These are phyloP conservation scores for Claviceps sp. DNA, from an alignment of 2,329 filamentous ascomycete species.

Conservation along the genomic window DNA sequence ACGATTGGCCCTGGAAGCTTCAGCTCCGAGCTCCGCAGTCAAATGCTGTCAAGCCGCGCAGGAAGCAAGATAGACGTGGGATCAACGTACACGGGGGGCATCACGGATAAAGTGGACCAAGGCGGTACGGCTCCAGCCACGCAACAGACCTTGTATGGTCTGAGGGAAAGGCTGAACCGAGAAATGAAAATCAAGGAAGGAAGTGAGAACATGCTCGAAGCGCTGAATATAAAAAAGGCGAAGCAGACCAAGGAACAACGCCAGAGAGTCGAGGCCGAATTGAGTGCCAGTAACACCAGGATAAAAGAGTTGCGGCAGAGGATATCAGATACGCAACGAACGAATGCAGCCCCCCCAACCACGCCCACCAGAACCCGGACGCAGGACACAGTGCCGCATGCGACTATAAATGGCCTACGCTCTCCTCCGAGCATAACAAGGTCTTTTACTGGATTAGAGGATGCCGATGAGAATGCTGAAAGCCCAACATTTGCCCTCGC, in stretches of 20 bases:
- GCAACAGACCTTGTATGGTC: slow-evolving; percentile 60
- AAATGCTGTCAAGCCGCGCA: slow-evolving; percentile 32
- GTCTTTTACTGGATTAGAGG: slow-evolving; percentile 46
- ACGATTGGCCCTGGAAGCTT: slow-evolving; percentile 71
- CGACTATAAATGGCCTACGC: slow-evolving; percentile 29
- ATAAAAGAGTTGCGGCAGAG: slow-evolving; percentile 48
- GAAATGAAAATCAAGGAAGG: slow-evolving; percentile 97
- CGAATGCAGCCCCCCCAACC: slow-evolving; percentile 30
- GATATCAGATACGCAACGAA: slow-evolving; percentile 46
- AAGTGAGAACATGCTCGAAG: slow-evolving; percentile 95
- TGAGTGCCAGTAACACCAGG: slow-evolving; percentile 72
- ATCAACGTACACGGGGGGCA: slow-evolving; percentile 23
- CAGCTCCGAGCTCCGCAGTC: slow-evolving; percentile 71
- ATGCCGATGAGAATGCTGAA: slow-evolving; percentile 59
- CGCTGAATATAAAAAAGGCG: slow-evolving; percentile 82
- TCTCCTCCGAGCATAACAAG: slow-evolving; percentile 45
- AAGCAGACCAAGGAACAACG: slow-evolving; percentile 89
- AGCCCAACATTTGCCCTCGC: slow-evolving; percentile 85
- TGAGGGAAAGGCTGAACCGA: slow-evolving; percentile 79
- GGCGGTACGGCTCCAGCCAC: slow-evolving; percentile 41
- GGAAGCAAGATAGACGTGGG: slow-evolving; percentile 23
- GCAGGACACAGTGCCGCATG: slow-evolving; percentile 30
- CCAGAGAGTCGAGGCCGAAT: slow-evolving; percentile 67
- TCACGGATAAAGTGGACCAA: slow-evolving; percentile 48
- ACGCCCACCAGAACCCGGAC: slow-evolving; percentile 41